Base-by-base conservation (phyloP, 1,284 basidiomycete species). In the Tylopilus orsonianus region DNA sequence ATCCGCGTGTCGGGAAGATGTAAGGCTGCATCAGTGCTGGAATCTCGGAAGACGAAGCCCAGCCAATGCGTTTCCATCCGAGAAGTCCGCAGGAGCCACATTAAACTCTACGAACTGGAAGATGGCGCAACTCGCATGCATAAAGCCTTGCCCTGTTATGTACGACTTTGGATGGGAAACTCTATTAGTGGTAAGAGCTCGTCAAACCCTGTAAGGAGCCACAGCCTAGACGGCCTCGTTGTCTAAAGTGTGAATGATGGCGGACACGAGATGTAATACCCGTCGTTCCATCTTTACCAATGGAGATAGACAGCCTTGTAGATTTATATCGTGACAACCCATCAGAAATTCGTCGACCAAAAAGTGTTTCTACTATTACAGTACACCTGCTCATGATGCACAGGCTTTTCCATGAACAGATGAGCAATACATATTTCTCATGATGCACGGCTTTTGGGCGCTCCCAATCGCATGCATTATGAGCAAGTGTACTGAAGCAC, bases 131-230 rank as follows among this genome's bases (percentile, higher is more conserved):
- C 23, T 16, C 56, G 45, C 47, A 47, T 41, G 53, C 47, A 37
- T 42, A 29, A 55, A 14, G 34, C 22, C 27, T 36, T 59, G 58
- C 24, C 33, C 30, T 29, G 39, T 56, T 49, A 55, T 55, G 59
- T 58, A 55, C 37, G 40, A 27, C 19, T 19, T n/a, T 27, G 13
- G 41, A 27, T 14, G 47, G 22, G 9, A 40, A 16, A 9, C 36
- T 13, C 14, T 26, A 13, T 23, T 34, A n/a, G 26, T 33, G 40
- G 24, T 22, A 22, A 14, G 6, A 5, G 26, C 24, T 44, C 16
- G 50, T 26, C 49, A 42, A 54, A n/a, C 34, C 22, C 9, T 33
- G 41, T 30, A 19, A 20, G 45, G 8, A 36, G 23, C 34, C 44
- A 53, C 49, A 44, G 20, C 26, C 26, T 16, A 26, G 38, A 41